phyloP scores from a whole-genome alignment of 2,329 filamentous ascomycete species.

The Cryphonectria radicalis region DNA sequence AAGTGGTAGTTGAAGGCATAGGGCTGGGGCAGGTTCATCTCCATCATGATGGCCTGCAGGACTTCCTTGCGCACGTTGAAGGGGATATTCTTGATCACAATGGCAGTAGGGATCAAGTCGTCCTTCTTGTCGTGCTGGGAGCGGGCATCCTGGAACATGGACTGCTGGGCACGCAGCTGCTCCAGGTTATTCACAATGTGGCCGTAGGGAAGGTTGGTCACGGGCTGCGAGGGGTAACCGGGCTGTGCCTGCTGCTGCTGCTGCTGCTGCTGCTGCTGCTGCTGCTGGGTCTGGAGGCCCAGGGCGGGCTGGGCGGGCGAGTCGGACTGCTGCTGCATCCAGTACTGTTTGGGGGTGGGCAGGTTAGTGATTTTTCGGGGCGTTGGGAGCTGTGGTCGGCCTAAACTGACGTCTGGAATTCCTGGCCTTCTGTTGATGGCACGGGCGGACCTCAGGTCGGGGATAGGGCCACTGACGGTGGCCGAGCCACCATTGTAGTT shows the following conservation, averaged over 20 bases:
- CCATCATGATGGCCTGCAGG: slow-evolving; percentile 89
- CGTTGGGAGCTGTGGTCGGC: slow-evolving; percentile 30
- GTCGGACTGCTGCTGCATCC: slow-evolving; percentile 54
- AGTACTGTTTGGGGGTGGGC: slow-evolving; percentile 44
- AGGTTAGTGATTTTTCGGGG: slow-evolving; percentile 26
- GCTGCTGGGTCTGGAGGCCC: slow-evolving; percentile 44
- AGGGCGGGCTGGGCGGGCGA: slow-evolving; percentile 36
- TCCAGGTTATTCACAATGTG: slow-evolving; percentile 45
- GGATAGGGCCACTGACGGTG: slow-evolving; percentile 62
- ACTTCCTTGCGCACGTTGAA: slow-evolving; percentile 98
- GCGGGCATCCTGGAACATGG: slow-evolving; percentile 45
- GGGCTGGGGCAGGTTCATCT: slow-evolving; percentile 88
- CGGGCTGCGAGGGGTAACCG: slow-evolving; percentile 34
- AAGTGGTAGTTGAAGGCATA: slow-evolving; percentile 99
- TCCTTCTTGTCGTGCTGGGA: slow-evolving; percentile 51
- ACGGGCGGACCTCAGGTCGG: slow-evolving; percentile 60
- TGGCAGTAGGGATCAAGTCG: slow-evolving; percentile 95
- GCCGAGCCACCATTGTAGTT: slow-evolving; percentile 37
- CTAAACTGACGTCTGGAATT: slow-evolving; percentile 44
- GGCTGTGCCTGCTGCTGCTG: slow-evolving; percentile 4
- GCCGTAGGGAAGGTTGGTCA: slow-evolving; percentile 42
- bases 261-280: slow-evolving; percentile 3
- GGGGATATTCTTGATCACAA: slow-evolving; percentile 99
- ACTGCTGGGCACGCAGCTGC: slow-evolving; percentile 41
- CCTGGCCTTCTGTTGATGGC: slow-evolving; percentile 67